A percentile compares a stretch with the other conserved stretches of the same genome.
Evolutionary conservation across 2,329 filamentous ascomycete species (phyloP).

Genomic region (Monilinia fructigena): DNA sequence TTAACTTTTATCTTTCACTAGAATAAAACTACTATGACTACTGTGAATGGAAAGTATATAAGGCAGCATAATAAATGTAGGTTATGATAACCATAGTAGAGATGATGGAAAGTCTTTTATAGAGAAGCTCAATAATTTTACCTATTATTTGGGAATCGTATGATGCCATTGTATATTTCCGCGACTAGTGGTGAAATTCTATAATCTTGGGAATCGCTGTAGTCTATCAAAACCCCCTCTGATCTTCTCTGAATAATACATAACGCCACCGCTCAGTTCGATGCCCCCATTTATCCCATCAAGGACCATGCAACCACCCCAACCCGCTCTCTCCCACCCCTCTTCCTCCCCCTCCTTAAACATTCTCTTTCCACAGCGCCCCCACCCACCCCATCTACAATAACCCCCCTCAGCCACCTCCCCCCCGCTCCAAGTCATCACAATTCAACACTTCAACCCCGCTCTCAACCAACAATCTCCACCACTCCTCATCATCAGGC

Average conservation of each 20-base stretch:
- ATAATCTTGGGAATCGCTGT: background rate
- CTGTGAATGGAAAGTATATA: too few relatives aligned
- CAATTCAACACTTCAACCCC: slow-evolving; percentile 46
- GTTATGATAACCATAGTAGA: too few relatives aligned
- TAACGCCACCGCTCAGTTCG: too few relatives aligned
- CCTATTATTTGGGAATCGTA: too few relatives aligned
- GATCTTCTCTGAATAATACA: background rate
- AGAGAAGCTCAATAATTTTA: too few relatives aligned
- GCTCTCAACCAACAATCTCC: slow-evolving; percentile 42
- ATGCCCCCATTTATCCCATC: background rate
- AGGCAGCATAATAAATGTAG: too few relatives aligned
- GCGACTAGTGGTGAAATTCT: too few relatives aligned
- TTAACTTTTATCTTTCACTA: too few relatives aligned
- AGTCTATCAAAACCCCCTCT: background rate
- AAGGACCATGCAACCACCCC: background rate
- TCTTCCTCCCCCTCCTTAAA: slow-evolving; percentile 2
- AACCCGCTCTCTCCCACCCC: background rate
- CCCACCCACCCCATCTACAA: slow-evolving; percentile 8
- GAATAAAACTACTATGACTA: too few relatives aligned
- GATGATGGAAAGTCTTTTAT: too few relatives aligned
- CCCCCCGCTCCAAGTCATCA: slow-evolving; percentile 38
- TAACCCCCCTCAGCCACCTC: background rate
- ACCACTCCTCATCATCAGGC: slow-evolving; percentile 43
- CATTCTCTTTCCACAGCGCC: background rate
- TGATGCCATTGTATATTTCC: too few relatives aligned